These are phyloP conservation scores for Trichaptum fuscoviolaceum DNA, from an alignment of 768 basidiomycete genomes.

Conservation along the genomic window DNA sequence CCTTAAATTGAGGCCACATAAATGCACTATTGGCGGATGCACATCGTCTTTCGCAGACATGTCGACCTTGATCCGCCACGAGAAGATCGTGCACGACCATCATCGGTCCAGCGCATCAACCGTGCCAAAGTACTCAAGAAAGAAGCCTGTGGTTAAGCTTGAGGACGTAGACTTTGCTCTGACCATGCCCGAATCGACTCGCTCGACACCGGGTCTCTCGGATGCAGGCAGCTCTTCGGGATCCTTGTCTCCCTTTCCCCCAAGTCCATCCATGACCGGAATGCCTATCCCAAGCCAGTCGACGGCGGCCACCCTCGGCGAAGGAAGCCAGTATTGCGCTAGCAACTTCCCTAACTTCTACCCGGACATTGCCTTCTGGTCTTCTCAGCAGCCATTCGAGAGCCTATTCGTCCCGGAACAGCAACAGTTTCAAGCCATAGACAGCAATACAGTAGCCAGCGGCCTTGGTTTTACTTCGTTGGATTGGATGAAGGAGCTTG, in stretches of 20 bases:
- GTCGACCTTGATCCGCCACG: not conserved
- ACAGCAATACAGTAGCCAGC: no score
- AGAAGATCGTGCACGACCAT: not conserved
- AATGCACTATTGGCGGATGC: not conserved
- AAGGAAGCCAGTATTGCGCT: not conserved
- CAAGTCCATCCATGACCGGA: not conserved
- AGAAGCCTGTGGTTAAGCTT: not conserved
- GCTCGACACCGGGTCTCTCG: not conserved
- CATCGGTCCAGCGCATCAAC: not conserved
- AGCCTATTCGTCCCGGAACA: not conserved
- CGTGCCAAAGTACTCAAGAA: not conserved
- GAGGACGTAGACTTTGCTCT: not conserved
- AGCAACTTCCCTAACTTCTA: not conserved
- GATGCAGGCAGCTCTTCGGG: not conserved
- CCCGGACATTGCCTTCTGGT: not conserved
- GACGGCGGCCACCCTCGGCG: not conserved
- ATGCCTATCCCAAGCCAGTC: not conserved
- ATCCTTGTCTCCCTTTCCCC: not conserved
- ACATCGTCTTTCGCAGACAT: not conserved
- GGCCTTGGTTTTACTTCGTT: not conserved
- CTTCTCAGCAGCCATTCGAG: not conserved
- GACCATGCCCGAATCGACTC: not conserved
- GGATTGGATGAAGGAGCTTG: not conserved
- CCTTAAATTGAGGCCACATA: not conserved
- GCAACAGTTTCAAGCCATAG: no score